These are phyloP conservation scores for Volutella citrinella DNA, from an alignment of 2,329 filamentous ascomycete genomes.

Conservation along the genomic window DNA sequence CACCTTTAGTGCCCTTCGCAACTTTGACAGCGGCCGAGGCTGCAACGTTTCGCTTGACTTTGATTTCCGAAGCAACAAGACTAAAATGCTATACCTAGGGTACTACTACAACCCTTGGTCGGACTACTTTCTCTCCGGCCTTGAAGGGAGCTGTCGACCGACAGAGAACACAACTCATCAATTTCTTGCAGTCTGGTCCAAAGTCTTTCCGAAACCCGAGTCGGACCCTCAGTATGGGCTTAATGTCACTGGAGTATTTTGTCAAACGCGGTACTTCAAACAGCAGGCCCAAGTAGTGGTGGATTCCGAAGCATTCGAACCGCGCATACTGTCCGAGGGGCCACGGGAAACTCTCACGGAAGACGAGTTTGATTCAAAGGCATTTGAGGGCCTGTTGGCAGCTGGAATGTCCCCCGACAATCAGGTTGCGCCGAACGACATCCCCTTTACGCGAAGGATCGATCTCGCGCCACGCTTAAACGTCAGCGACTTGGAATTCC, in stretches of 20 bases:
- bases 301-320: constrained; percentile 1
- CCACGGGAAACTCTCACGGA: constrained; percentile 12
- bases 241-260: constrained; percentile 38
- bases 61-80: constrained; percentile 17
- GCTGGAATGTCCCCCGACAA: constrained; percentile 23
- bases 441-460: constrained; percentile 17
- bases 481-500: constrained; percentile 8
- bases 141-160: constrained; percentile 29
- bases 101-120: constrained; percentile 34
- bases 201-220: background rate
- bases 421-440: constrained; percentile 17
- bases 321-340: constrained; percentile 8
- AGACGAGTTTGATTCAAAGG: constrained; percentile 31
- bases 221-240: no score
- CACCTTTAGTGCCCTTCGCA: no score
- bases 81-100: constrained; percentile 39
- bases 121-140: constrained; percentile 30
- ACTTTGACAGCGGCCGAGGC: constrained; percentile 35
- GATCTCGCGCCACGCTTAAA: constrained; percentile 23
- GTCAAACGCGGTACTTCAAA: constrained; percentile 42
- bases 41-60: constrained; percentile 29
- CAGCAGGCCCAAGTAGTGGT: constrained; percentile 43
- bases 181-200: constrained; percentile 32
- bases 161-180: constrained; percentile 30
- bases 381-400: constrained; percentile 32